Evolutionary conservation across 1,284 basidiomycete species (phyloP), one percentile per base, ranked within the genome.

Genomic region (Anthracocystis setariae): DNA sequence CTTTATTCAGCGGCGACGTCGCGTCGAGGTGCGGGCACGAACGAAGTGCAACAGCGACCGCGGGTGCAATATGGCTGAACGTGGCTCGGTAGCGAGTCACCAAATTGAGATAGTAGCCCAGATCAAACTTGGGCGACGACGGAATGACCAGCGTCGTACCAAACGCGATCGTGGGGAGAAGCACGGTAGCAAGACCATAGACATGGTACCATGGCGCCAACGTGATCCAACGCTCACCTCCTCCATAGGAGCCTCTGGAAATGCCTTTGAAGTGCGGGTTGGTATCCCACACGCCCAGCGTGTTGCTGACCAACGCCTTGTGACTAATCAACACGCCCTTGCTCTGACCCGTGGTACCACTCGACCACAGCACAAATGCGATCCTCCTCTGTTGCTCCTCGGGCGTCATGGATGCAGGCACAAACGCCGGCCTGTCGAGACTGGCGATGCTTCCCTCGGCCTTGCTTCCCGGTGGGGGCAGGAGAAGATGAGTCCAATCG

Each of bases 31-130:
- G 75, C 17, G 80, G 78, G 13, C 78, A 80, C 33, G 83, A 80
- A 18, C 81, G 79, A 18, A 85, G 70, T 0, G 81, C 79, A 23
- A 84, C 81, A 8, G 83, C 84, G 15, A 85, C 74, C 4, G 84
- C 84, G 8, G 84, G 84, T 1, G 83, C 83, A 51, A 85, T 83
- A 59, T 84, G 83, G 10, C 82, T 70, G 53, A 80, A 80, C 0
- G 84, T 85, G 2, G 80, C 80, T 10, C 78, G 72, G 38, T 81
- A 76, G 15, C 76, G 74, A 35, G 82, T 74, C 12, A 81, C 73
- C 29, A 83, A 73, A 15, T 69, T 49, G 20, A 85, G 78, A 67
- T 82, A 84, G 47, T 74, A 60, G 18, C 66, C 72, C 0, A 84
- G 80, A 48, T 84, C 82, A 63, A 85, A 84, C 24, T 66, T 67